These are phyloP conservation scores for Geotrichum phurueaensis DNA, from an alignment of 1,139 yeast genomes.

Conservation along the genomic window DNA sequence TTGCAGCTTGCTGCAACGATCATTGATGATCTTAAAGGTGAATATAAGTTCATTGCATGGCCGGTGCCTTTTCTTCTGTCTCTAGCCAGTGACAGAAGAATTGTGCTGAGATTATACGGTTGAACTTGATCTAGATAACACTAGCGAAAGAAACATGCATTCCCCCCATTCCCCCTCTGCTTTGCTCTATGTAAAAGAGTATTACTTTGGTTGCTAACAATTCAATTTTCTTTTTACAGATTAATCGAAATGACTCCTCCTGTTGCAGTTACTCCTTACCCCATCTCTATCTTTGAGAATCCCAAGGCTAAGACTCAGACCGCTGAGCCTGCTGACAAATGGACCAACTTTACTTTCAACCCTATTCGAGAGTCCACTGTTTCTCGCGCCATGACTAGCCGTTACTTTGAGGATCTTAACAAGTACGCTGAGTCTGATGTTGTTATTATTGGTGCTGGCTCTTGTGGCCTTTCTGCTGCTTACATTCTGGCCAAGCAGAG, in stretches of 20 bases:
- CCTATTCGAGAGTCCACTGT: constrained; percentile 77
- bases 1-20: neutral
- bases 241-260: constrained; percentile 13
- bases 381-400: constrained; percentile 75
- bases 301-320: constrained; percentile 15
- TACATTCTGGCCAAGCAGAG: constrained; percentile 65
- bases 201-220: neutral
- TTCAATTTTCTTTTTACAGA: neutral
- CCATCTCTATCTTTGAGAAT: constrained; percentile 16
- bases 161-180: constrained; percentile 13
- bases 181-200: neutral
- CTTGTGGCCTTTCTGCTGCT: constrained; percentile 73
- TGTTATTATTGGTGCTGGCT: constrained; percentile 74
- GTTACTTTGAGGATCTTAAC: constrained; percentile 70
- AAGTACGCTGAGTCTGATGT: constrained; percentile 70
- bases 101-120: constrained; percentile 35
- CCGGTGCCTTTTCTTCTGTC: constrained; percentile 25
- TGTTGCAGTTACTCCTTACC: constrained; percentile 17
- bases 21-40: constrained; percentile 1
- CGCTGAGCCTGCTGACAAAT: constrained; percentile 37
- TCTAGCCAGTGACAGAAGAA: neutral
- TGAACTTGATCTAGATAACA: constrained; percentile 34
- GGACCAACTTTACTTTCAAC: constrained; percentile 63
- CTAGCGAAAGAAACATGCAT: constrained; percentile 35
- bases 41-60: constrained; percentile 23